Evolutionary conservation across 2,329 filamentous ascomycete genomes (phyloP), one percentile per base, ranked within the genome.

Genomic region (Simplicillium aogashimaense): DNA sequence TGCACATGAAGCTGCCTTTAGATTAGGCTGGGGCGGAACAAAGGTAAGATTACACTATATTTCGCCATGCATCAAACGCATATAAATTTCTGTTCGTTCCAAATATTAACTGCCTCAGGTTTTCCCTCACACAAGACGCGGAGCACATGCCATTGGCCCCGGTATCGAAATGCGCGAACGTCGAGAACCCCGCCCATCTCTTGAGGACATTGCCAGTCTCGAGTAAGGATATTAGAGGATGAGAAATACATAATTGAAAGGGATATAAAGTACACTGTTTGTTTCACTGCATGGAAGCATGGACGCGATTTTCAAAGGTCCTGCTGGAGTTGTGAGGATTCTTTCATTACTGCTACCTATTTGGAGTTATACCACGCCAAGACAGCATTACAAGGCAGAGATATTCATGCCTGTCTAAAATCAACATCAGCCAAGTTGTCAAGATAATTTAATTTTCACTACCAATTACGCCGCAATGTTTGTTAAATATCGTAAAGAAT

Each of bases 1-100:
- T 61, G 92, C 92, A 40, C 92, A 98, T 57, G 92, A 98, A 67
- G 83, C 86, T 38, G 92, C 92, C 2, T 98, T 90, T 57, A 72
- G 90, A 54, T 67, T 97, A 51, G 92, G 92, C 45, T 98, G 92
- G 92, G 81, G 84, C 47, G 83, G 83, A 40, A 97, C 92, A 44
- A 94, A 92, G 78, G 92, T 95, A 72, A 36, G 75, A 17, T 30
- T n/a, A n/a, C 11, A 14, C 35, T 4, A 36, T 25, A 25, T 25
- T 25, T 25, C 14, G 35, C 15, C 9, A 10, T 18, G 32, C 3
- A 4, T 9, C 15, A 15, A 6, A 29, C 3, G 3, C 12, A 3
- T 12, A 36, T 14, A 14, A 7, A 16, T 36, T 36, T 4, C 34
- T 4, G 8, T 12, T 20, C 17, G 18, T 16, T 36, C 7, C 13